A percentile compares a stretch with the other conserved stretches of the same genome.
Conservation (phyloP, 805 yeast species). For the Pichia pseudocactophila region DNA sequence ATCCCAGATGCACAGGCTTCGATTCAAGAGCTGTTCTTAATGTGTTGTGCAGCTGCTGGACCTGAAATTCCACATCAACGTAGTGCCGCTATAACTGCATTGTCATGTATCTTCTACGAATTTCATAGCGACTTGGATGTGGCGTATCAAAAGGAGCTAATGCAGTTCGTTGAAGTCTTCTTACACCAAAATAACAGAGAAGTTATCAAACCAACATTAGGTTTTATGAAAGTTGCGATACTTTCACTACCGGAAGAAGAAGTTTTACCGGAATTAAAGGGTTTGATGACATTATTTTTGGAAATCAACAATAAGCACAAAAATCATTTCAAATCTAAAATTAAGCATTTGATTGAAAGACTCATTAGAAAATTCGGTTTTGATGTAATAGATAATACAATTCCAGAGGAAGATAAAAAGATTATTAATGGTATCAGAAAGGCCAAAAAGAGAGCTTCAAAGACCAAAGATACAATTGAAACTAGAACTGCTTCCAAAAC, state of each 20-base stretch:
- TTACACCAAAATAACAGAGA: conserved; percentile 87
- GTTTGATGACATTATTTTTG: conserved; percentile 63
- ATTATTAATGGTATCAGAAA: conserved; percentile 80
- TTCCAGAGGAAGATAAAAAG: conserved; percentile 87
- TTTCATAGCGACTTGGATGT: conserved; percentile 58
- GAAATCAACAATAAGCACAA: conserved; percentile 95
- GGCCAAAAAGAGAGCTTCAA: conserved; percentile 51
- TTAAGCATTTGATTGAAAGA: conserved; percentile 88
- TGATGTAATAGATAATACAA: conserved; percentile 68
- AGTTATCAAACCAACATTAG: conserved; percentile 89
- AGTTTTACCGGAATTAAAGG: conserved; percentile 56
- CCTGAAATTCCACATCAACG: conserved; percentile 94
- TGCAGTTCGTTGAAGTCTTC: conserved; percentile 81
- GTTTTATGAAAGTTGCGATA: conserved; percentile 86
- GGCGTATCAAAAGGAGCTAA: conserved; percentile 60
- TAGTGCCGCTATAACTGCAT: conserved; percentile 88
- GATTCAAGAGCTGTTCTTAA: conserved; percentile 77
- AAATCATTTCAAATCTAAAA: conserved; percentile 88
- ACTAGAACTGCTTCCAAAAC: conserved; percentile 15
- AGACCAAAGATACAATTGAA: conserved; percentile 13
- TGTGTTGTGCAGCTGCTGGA: conserved; percentile 93
- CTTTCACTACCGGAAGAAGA: conserved; percentile 73
- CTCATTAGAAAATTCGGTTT: conserved; percentile 84
- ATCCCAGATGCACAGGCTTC: conserved; percentile 61
- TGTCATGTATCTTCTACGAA: conserved; percentile 80